phyloP scores from a whole-genome alignment of 2,329 filamentous ascomycete species.

The Huntiella bhutanensis region DNA sequence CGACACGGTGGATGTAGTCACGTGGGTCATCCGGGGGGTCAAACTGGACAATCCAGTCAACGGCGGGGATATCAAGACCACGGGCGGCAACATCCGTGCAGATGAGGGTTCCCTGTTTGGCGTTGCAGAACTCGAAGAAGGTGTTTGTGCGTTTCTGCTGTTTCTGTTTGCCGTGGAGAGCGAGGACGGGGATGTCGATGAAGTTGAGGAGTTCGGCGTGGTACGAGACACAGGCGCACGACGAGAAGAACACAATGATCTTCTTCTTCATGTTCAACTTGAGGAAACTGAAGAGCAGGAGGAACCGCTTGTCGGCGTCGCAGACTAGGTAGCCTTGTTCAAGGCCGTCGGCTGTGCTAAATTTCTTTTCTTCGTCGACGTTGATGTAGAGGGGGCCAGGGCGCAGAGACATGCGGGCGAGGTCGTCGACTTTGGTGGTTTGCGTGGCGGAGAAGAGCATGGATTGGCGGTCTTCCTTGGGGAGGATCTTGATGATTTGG shows the following conservation, averaged over 20 bases:
- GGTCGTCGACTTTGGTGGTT: constrained; percentile 94
- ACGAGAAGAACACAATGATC: constrained; percentile 91
- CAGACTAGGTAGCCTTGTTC: constrained; percentile 94
- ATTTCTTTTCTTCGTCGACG: constrained; percentile 75
- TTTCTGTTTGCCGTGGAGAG: constrained; percentile 88
- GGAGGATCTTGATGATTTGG: constrained; percentile 85
- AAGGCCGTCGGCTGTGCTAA: constrained; percentile 78
- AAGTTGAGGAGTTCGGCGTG: constrained; percentile 92
- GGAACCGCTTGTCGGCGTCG: constrained; percentile 82
- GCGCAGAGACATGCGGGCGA: constrained; percentile 80
- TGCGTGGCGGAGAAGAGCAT: constrained; percentile 99
- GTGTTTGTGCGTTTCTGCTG: constrained; percentile 98
- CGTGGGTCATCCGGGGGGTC: constrained; percentile 81
- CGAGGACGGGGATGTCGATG: constrained; percentile 78
- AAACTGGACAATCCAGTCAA: constrained; percentile 94
- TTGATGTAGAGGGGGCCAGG: constrained; percentile 92
- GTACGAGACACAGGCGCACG: constrained; percentile 87
- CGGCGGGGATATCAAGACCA: constrained; percentile 85
- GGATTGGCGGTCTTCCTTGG: constrained; percentile 72
- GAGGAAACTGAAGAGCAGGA: constrained; percentile 84
- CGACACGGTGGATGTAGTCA: constrained; percentile 90
- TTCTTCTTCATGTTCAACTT: constrained; percentile 82
- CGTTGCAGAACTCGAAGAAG: constrained; percentile 79
- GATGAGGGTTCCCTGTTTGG: constrained; percentile 70
- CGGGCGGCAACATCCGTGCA: constrained; percentile 93